Conservation (phyloP, 495 filamentous ascomycete species). For the Penicillium fimorum region DNA sequence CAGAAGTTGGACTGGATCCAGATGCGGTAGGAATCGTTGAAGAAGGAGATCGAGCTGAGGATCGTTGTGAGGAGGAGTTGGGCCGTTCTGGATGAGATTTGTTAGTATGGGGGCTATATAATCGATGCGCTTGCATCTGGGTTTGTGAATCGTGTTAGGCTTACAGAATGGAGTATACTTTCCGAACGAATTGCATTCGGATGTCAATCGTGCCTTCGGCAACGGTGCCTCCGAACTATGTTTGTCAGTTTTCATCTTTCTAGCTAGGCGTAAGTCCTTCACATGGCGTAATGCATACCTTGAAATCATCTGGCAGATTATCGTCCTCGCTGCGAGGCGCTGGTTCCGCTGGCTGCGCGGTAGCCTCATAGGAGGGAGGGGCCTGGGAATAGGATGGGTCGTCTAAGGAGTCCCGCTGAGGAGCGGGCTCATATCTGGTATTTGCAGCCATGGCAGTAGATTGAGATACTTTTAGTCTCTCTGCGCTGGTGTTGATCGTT, state of each 20-base stretch:
- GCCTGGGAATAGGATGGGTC: constrained; percentile 70
- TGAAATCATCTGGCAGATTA: constrained; percentile 96
- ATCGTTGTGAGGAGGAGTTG: constrained; percentile 83
- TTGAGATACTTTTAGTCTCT: not conserved
- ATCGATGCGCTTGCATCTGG: not conserved
- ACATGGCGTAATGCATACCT: constrained; percentile 49
- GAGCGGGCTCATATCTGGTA: constrained; percentile 66
- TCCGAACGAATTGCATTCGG: constrained; percentile 96
- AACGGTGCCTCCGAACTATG: constrained; percentile 82
- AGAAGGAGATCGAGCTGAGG: constrained; percentile 81
- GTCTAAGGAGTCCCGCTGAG: constrained; percentile 72
- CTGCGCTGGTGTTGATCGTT: not conserved
- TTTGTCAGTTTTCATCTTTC: not conserved
- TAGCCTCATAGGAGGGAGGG: constrained; percentile 69
- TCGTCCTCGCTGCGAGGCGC: constrained; percentile 82
- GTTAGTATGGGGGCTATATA: constrained; percentile 10
- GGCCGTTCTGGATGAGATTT: constrained; percentile 56
- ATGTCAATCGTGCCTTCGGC: constrained; percentile 93
- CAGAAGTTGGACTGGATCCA: constrained; percentile 86
- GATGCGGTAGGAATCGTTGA: constrained; percentile 68
- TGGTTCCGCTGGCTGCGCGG: constrained; percentile 46
- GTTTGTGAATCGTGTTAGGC: constrained; percentile 18
- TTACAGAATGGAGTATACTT: constrained; percentile 82
- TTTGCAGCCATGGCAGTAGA: constrained; percentile 59
- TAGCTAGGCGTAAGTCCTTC: not conserved